Percentiles rank a stretch among this genome's conserved stretches.
phyloP scores from a whole-genome alignment of 1,284 basidiomycete species.

The Melampsora americana region DNA sequence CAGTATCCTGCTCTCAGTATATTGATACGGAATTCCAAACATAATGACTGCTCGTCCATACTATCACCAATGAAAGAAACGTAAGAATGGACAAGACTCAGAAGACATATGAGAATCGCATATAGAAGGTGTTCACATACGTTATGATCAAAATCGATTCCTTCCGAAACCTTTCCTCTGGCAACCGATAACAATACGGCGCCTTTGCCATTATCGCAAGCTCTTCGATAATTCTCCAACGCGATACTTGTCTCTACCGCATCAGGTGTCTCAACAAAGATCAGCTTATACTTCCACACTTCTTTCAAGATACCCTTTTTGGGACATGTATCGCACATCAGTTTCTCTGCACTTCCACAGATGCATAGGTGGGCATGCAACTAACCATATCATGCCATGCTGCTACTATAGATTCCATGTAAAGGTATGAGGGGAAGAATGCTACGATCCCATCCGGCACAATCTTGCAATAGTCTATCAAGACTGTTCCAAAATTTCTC shows the following conservation, averaged over 20 bases:
- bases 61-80: constrained; percentile 57
- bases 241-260: constrained; percentile 98
- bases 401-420: constrained; percentile 99
- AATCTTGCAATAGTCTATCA: constrained; percentile 95
- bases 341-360: background rate
- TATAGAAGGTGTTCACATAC: constrained; percentile 47
- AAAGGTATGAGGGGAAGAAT: constrained; percentile 98
- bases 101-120: background rate
- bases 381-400: constrained; percentile 99
- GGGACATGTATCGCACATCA: constrained; percentile 25
- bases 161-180: constrained; percentile 98
- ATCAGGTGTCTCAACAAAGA: constrained; percentile 99
- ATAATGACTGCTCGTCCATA: constrained; percentile 99
- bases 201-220: constrained; percentile 96
- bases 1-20: constrained; percentile 95
- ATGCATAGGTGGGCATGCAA: constrained; percentile 23
- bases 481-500: constrained; percentile 95
- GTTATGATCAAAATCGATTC: constrained; percentile 96
- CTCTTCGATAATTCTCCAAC: constrained; percentile 91
- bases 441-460: constrained; percentile 99
- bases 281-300: constrained; percentile 99
- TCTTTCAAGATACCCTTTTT: constrained; percentile 90
- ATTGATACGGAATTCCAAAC: constrained; percentile 79
- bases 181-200: constrained; percentile 96
- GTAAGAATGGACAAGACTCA: background rate